A percentile compares a stretch with the other conserved stretches of the same genome.
Conservation (phyloP, 192 early-diverging fungal species). For the Coemansia sp. region DNA sequence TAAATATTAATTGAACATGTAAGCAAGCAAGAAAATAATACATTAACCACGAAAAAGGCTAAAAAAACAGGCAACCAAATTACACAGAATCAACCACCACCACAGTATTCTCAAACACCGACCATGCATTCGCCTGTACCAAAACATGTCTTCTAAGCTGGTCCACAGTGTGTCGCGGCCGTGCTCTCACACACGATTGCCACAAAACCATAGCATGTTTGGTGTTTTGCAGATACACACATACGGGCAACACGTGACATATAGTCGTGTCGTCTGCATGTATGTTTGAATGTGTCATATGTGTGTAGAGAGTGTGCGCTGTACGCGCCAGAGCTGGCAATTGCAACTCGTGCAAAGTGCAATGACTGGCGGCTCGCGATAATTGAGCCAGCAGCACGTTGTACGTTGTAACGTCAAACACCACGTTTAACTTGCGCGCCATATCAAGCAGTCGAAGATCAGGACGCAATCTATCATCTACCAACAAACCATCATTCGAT, state of each 20-base stretch:
- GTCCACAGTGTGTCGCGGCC: background rate
- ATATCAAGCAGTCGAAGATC: slow-evolving; percentile 16
- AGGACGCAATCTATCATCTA: background rate
- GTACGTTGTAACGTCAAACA: slow-evolving; percentile 22
- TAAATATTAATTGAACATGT: too few species aligned
- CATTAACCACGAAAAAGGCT: too few species aligned
- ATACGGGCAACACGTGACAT: background rate
- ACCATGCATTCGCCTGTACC: background rate
- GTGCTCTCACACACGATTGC: background rate
- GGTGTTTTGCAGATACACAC: background rate
- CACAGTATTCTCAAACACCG: too few species aligned
- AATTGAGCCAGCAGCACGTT: slow-evolving; percentile 25
- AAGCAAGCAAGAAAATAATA: too few species aligned
- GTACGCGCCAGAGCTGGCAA: background rate
- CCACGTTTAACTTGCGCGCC: slow-evolving; percentile 3
- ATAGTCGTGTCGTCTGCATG: background rate
- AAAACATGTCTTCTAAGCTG: background rate
- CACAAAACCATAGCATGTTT: background rate
- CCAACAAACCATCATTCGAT: background rate
- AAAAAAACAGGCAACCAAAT: too few species aligned
- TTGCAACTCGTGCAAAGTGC: background rate
- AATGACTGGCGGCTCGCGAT: slow-evolving; percentile 6
- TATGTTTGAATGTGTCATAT: background rate
- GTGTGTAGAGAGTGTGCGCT: background rate
- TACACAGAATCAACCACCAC: too few species aligned